Base-by-base conservation (phyloP, 73 alveolate species). In the Symbiodinium natans region DNA sequence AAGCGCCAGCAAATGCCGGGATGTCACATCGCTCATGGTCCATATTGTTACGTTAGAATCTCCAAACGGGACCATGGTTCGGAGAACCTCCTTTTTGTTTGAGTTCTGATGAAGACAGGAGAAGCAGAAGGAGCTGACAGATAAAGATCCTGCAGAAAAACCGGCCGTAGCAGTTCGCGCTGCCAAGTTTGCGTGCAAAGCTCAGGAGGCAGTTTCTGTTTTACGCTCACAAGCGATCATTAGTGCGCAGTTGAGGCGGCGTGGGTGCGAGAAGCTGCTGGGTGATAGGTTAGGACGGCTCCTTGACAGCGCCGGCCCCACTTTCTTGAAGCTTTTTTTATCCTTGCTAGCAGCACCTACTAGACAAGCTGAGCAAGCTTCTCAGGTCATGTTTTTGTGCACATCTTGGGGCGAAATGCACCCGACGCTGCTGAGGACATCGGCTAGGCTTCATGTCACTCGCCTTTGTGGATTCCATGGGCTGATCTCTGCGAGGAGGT, bases 101-200 rank as follows among this genome's bases (percentile, higher is more conserved):
- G n/a, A n/a, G n/a, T n/a, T n/a, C 34, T 7, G 10, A 2, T 27
- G 77, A 5, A 0, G 17, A 15, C 52, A 90, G 97, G 97, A 90
- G 88, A 90, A 90, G 88, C 97, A 90, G 84, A 90, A 90, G 52
- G 97, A 90, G 77, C 54, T 90, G 80, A 90, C 97, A 41, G 97
- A 90, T 33, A 88, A 90, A 39, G 85, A 42, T 71, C 13, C 86
- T 13, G 27, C 43, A 27, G 77, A 40, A 23, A 68, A 73, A 38
- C 95, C 95, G 34, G 94, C 94, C 41, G 95, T 88, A 15, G 86
- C 95, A 39, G 86, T 88, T 63, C 95, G 97, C 29, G 97, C 97
- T n/a, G 97, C 97, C 87, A 90, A 68, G 40, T 29, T 90, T 31
- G 97, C 97, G 97, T 34, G 36, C 43, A 54, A 68, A 17, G 68